A percentile compares a stretch with the other conserved stretches of the same genome.
These are phyloP conservation scores for Leishmania braziliensis DNA, from an alignment of 208 protist genomes.

Conservation along the genomic window DNA sequence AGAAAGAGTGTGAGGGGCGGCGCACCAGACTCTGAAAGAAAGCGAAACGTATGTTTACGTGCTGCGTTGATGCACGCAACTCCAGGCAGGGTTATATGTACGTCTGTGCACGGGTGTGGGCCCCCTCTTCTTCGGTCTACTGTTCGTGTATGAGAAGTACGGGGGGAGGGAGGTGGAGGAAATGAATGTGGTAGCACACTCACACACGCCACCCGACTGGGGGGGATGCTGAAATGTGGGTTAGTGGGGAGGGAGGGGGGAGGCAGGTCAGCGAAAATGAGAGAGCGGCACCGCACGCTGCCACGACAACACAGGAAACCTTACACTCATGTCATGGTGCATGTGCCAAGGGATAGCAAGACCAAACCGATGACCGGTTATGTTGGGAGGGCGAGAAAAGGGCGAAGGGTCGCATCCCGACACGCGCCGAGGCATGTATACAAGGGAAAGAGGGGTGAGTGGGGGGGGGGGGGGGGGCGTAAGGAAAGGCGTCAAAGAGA, in stretches of 20 bases:
- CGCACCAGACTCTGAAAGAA: not conserved
- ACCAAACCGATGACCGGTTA: no score
- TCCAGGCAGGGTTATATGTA: not conserved
- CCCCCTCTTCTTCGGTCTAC: not conserved
- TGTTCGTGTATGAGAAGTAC: not conserved
- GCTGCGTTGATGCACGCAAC: not conserved
- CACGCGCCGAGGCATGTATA: not conserved
- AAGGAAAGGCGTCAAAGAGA: no score
- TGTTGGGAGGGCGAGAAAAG: not conserved
- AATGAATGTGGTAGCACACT: not conserved
- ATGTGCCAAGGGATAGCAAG: no score
- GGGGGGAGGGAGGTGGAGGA: not conserved
- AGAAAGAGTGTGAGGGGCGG: not conserved
- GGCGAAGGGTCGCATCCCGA: not conserved
- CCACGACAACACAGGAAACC: not conserved
- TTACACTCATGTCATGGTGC: not conserved
- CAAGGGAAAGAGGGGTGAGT: not conserved
- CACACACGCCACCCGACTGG: not conserved
- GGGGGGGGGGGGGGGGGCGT: not conserved
- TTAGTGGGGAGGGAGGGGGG: not conserved
- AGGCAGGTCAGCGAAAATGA: not conserved
- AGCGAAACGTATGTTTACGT: constrained; percentile 13
- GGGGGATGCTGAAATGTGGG: not conserved
- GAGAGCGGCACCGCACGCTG: not conserved
- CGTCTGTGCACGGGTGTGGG: not conserved